Conservation (phyloP, 768 basidiomycete genomes). For the Candolleomyces aberdarensis region DNA sequence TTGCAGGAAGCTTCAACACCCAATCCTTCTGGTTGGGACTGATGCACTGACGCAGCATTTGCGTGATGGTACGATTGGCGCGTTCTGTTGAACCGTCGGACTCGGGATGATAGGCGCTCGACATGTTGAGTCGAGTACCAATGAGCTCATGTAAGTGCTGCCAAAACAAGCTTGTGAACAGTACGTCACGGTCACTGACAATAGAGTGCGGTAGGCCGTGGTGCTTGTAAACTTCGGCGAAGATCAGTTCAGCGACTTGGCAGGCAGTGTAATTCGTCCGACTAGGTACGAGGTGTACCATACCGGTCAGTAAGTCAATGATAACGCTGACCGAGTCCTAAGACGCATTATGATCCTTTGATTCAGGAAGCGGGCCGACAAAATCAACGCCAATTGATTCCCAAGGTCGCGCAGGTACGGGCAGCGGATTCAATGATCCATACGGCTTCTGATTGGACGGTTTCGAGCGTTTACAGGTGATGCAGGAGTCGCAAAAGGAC, state of each 20-base stretch:
- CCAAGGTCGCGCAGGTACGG: slow-evolving; percentile 10
- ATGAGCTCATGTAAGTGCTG: slow-evolving; percentile 13
- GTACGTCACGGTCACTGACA: slow-evolving; percentile 26
- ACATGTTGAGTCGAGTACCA: slow-evolving; percentile 11
- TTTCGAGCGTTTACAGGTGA: slow-evolving; percentile 16
- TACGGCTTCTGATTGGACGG: slow-evolving; percentile 19
- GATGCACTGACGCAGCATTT: slow-evolving; percentile 12
- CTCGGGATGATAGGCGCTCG: slow-evolving; percentile 30
- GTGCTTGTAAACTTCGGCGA: slow-evolving; percentile 9
- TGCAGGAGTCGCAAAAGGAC: slow-evolving; percentile 25
- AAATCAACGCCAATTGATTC: slow-evolving; percentile 15
- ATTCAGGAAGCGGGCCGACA: slow-evolving; percentile 19
- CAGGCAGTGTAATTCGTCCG: slow-evolving; percentile 9
- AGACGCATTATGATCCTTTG: neutral
- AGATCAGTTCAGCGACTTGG: slow-evolving; percentile 12
- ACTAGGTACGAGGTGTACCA: slow-evolving; percentile 16
- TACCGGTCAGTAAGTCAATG: slow-evolving; percentile 17
- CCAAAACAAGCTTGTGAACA: slow-evolving; percentile 34
- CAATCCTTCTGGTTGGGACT: slow-evolving; percentile 11
- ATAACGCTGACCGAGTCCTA: slow-evolving; percentile 13
- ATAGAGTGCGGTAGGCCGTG: slow-evolving; percentile 19
- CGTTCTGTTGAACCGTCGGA: slow-evolving; percentile 34
- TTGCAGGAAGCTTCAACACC: slow-evolving; percentile 6
- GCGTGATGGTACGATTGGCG: slow-evolving; percentile 24
- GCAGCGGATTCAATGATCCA: slow-evolving; percentile 19